Evolutionary conservation across 163 green algal species (phyloP).

Genomic region (Chlorella variabilis): DNA sequence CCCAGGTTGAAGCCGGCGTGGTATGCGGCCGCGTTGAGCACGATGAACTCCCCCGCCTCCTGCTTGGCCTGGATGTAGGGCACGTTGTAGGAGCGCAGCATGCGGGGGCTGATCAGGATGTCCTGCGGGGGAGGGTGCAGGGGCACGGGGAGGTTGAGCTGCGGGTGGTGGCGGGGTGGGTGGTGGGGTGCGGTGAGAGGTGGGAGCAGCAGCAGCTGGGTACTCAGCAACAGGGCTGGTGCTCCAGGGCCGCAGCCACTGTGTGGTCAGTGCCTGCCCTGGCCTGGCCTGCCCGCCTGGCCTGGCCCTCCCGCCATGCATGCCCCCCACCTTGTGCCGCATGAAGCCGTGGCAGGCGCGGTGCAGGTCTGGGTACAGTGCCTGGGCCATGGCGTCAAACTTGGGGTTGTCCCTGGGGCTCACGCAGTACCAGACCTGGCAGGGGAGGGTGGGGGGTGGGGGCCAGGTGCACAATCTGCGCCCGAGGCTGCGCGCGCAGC

Average conservation of each 20-base stretch:
- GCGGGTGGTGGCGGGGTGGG: neutral
- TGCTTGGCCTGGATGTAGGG: conserved; percentile 74
- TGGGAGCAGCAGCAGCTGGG: neutral
- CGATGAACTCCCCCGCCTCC: conserved; percentile 88
- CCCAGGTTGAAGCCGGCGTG: conserved; percentile 77
- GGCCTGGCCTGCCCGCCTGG: too few relatives aligned
- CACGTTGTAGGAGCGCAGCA: conserved; percentile 38
- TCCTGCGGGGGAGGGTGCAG: neutral
- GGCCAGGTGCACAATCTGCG: too few relatives aligned
- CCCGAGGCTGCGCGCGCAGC: too few relatives aligned
- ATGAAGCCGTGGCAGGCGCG: conserved; percentile 81
- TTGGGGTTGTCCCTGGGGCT: conserved; percentile 68
- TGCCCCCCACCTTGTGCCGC: conserved; percentile 82
- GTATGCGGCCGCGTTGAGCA: conserved; percentile 86
- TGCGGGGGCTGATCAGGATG: conserved; percentile 23
- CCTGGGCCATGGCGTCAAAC: conserved; percentile 84
- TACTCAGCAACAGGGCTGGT: too few relatives aligned
- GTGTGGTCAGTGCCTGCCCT: too few relatives aligned
- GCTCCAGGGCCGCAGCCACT: too few relatives aligned
- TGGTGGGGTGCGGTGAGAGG: neutral
- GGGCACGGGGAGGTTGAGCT: too few relatives aligned
- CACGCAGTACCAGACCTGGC: conserved; percentile 93
- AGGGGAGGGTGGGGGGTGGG: too few relatives aligned
- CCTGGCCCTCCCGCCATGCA: too few relatives aligned
- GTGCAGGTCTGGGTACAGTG: conserved; percentile 81